phyloP scores from a whole-genome alignment of 768 basidiomycete species.

The Pleurotus pulmonarius region DNA sequence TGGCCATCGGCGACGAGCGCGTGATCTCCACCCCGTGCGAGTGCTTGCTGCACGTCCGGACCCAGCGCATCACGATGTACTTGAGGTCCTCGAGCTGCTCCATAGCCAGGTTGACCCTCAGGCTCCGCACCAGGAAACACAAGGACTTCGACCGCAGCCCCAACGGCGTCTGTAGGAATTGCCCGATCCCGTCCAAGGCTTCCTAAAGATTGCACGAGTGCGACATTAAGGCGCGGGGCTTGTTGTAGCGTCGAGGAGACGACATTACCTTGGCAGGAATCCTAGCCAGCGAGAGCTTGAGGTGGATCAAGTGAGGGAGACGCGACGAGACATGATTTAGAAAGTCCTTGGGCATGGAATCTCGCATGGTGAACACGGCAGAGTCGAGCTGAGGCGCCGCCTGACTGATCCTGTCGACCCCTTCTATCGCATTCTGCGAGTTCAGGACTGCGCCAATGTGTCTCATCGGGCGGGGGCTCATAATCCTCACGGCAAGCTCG shows the following conservation, averaged over 20 bases:
- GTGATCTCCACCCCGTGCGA: not conserved
- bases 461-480: not conserved
- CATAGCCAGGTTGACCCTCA: no score
- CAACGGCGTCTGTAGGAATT: no score
- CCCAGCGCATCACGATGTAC: conserved; percentile 2
- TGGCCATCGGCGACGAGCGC: not conserved
- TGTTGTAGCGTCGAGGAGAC: no score
- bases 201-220: not conserved
- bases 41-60: not conserved
- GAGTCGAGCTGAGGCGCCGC: not conserved
- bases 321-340: not conserved
- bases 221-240: not conserved
- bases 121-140: no score
- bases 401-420: not conserved
- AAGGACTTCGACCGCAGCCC: no score
- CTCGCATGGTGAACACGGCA: not conserved
- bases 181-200: no score
- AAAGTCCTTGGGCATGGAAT: not conserved
- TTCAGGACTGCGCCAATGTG: not conserved
- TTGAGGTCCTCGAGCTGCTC: not conserved
- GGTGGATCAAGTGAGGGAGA: not conserved
- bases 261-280: not conserved
- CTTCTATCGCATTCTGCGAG: not conserved
- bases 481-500: not conserved
- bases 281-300: not conserved